These are phyloP conservation scores for Chlorella sp. DNA, from an alignment of 139 green algal species.

Conservation along the genomic window DNA sequence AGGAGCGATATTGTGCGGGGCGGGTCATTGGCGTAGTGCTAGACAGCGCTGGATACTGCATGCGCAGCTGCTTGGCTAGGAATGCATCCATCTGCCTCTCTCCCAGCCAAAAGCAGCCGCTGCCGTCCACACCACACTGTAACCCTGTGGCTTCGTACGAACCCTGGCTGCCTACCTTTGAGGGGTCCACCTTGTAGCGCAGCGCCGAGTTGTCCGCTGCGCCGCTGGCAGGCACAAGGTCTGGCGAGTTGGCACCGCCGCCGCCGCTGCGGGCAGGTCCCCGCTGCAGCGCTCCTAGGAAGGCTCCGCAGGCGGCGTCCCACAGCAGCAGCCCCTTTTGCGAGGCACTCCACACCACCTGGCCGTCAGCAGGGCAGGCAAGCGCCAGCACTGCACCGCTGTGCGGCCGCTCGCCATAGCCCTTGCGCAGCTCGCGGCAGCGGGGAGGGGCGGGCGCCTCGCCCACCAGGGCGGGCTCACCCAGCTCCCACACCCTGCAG, in stretches of 20 bases:
- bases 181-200: neutral
- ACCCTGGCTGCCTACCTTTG: neutral
- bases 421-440: constrained; percentile 55
- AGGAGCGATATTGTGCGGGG: too few relatives aligned
- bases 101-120: too few relatives aligned
- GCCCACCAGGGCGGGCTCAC: neutral
- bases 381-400: constrained; percentile 36
- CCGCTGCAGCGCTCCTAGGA: constrained; percentile 39
- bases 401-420: constrained; percentile 49
- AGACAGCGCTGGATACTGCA: too few relatives aligned
- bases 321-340: constrained; percentile 64
- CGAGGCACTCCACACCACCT: constrained; percentile 72
- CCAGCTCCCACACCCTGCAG: constrained; percentile 31
- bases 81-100: too few relatives aligned
- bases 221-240: neutral
- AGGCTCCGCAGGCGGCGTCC: constrained; percentile 60
- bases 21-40: too few relatives aligned
- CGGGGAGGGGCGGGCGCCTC: neutral
- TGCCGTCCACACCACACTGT: too few relatives aligned
- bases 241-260: neutral
- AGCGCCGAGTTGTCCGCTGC: neutral
- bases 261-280: neutral
- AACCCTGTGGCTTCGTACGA: neutral
- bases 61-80: too few relatives aligned
- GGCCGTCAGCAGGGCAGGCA: constrained; percentile 38